Evolutionary conservation across 495 filamentous ascomycete genomes (phyloP), one percentile per base, ranked within the genome.

Genomic region (Trichodelitschia bisporula): DNA sequence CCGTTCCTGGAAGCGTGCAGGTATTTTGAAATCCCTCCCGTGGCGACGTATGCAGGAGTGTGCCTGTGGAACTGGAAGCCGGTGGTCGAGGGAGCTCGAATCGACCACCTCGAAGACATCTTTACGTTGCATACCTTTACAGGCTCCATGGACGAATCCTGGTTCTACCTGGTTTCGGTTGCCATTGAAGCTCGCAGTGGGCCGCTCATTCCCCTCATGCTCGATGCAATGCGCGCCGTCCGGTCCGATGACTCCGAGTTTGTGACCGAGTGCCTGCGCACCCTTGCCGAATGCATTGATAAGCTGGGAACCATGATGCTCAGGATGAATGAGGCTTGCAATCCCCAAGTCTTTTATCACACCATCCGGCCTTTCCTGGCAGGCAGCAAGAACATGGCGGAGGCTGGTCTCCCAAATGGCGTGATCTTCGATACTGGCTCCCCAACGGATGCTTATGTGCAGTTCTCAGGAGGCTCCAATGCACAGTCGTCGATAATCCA

Each of bases 51-150:
- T 44, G 77, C 86, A 6, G 77, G 72, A 13, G 65, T 91, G 5
- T 77, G 72, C 35, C 60, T 99, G 18, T 99, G 89, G 86, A 99
- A 99, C 50, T 95, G 75, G 57, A 79, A 76, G 49, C 74, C 82
- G 1, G 61, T 95, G 25, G 90, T 92, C 44, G 48, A 62, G 24
- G 64, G 74, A 35, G 78, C 89, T 44, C 64, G 66, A 10, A 66
- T 84, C 26, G 77, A 84, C 41, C 66, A 69, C 29, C 60, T 92
- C 19, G 62, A 79, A 35, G 93, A 95, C 41, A 58, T 99, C 25
- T 66, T 73, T 15, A 82, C 76, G 8, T 57, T 91, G 36, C 63
- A 68, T 33, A 91, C 86, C 12, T 83, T 93, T 48, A 95, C 89
- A n/a, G 86, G 89, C 19, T 79, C 78, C 3, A 54, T 89, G 11